phyloP scores from a whole-genome alignment of 139 green algal species.

The Micractinium conductrix region DNA sequence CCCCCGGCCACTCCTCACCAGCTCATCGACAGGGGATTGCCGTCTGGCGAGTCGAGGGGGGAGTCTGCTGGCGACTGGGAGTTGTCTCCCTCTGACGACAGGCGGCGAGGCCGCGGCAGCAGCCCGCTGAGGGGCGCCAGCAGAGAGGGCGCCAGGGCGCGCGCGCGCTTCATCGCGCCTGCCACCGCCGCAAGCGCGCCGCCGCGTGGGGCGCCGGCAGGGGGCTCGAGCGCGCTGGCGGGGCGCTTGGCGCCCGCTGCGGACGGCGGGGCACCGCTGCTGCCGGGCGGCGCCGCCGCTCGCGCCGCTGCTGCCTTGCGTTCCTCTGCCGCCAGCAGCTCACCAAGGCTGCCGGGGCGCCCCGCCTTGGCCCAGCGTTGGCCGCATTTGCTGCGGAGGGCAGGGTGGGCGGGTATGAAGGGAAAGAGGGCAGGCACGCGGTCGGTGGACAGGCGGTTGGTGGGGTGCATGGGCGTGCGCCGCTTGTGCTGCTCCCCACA shows the following conservation, averaged over 20 bases:
- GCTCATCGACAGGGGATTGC: not conserved
- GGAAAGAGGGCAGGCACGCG: no score
- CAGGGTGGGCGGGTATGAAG: not conserved
- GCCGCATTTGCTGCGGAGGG: conserved; percentile 11
- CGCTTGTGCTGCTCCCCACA: no score
- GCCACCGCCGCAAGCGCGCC: not conserved
- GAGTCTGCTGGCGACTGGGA: no score
- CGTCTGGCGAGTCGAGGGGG: not conserved
- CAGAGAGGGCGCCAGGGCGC: no score
- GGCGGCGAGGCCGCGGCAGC: not conserved
- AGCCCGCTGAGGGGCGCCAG: no score
- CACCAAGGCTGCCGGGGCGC: not conserved
- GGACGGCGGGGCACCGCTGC: no score
- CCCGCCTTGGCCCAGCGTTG: conserved; percentile 25
- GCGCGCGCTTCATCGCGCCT: not conserved
- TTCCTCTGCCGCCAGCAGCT: not conserved
- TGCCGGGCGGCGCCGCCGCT: not conserved
- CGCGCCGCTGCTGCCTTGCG: not conserved
- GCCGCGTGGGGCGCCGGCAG: not conserved
- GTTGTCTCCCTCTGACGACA: not conserved
- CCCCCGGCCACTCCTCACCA: no score
- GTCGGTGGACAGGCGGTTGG: no score
- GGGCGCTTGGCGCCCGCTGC: not conserved
- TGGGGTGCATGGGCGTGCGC: no score
- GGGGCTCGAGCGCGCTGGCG: not conserved